A percentile compares a stretch with the other conserved stretches of the same genome.
Evolutionary conservation across 306 rosid genomes (phyloP).

Genomic region (Vachellia pachyceras): DNA sequence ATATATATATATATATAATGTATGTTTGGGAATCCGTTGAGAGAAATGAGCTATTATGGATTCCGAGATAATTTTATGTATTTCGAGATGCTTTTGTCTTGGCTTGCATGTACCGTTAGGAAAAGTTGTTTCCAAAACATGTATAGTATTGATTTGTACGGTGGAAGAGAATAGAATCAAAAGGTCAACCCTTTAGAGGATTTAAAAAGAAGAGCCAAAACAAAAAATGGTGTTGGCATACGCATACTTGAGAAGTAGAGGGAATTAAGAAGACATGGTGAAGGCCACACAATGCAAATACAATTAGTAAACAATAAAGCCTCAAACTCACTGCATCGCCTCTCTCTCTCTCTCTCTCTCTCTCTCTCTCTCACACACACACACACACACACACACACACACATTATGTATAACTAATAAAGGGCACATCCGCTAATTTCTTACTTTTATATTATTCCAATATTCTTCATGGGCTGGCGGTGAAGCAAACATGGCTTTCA

Average conservation of each 20-base stretch:
- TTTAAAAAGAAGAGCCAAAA: background rate
- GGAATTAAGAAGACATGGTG: conserved; percentile 24
- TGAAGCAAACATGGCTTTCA: no score
- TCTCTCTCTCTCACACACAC: no score
- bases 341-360: no score
- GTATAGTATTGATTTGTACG: background rate
- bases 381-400: no score
- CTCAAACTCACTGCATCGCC: conserved; percentile 42
- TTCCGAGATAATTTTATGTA: no score
- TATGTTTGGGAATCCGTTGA: no score
- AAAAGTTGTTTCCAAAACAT: no score
- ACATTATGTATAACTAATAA: no score
- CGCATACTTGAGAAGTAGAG: background rate
- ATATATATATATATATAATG: no score
- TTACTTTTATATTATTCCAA: background rate
- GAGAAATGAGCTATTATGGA: background rate
- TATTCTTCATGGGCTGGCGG: no score
- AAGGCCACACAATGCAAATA: background rate
- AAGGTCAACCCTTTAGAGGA: background rate
- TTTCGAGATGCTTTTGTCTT: no score
- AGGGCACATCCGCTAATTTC: background rate
- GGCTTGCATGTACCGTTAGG: no score
- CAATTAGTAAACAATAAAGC: conserved; percentile 32
- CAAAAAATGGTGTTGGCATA: background rate
- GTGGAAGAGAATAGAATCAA: background rate